phyloP scores from a whole-genome alignment of 345 rosid species.

The Salix udensis region DNA sequence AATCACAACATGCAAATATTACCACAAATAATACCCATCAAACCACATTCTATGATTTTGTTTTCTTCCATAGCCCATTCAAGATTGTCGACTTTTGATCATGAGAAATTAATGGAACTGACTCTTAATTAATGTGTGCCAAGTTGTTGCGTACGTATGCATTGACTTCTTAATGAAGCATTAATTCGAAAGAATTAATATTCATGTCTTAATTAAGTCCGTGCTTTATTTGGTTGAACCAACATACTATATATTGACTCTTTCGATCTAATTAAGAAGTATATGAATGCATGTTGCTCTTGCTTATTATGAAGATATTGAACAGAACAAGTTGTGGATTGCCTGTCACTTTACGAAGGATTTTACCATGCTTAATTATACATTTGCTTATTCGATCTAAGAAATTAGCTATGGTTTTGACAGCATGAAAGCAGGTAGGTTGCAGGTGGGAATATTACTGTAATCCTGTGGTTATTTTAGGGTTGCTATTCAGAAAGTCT shows the following conservation, averaged over 20 bases:
- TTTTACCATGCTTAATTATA: neutral
- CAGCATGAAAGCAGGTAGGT: too few species aligned
- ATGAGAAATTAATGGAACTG: neutral
- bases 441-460: too few species aligned
- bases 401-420: too few species aligned
- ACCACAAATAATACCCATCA: neutral
- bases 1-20: too few species aligned
- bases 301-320: neutral
- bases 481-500: neutral
- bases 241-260: too few species aligned
- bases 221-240: too few species aligned
- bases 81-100: conserved; percentile 2
- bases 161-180: neutral
- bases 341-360: neutral
- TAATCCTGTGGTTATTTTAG: too few species aligned
- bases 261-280: too few species aligned
- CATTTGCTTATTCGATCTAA: neutral
- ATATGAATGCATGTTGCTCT: neutral
- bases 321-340: neutral
- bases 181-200: too few species aligned
- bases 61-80: neutral
- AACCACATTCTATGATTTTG: neutral
- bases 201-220: too few species aligned
- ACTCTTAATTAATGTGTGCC: neutral
- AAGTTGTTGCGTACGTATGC: too few species aligned